Evolutionary conservation across 192 early-diverging fungal species (phyloP).

Genomic region (Backusella mclennaniae): DNA sequence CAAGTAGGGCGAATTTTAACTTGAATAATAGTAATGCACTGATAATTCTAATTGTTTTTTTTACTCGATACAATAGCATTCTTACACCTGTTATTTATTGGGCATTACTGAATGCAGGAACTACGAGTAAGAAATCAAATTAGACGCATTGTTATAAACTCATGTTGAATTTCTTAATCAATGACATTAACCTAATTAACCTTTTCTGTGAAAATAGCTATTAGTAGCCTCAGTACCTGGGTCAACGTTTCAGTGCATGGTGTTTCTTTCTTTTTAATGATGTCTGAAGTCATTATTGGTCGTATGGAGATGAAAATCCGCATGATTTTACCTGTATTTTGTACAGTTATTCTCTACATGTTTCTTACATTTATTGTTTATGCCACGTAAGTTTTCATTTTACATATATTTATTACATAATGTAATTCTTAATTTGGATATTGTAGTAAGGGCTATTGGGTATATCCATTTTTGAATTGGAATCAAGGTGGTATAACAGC

Average conservation of each 20-base stretch:
- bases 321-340: conserved; percentile 15
- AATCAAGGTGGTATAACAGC: conserved; percentile 22
- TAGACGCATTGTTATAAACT: not conserved
- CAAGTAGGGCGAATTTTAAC: conserved; percentile 27
- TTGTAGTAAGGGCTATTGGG: conserved; percentile 29
- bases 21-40: not conserved
- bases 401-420: not conserved
- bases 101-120: conserved; percentile 9
- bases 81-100: conserved; percentile 39
- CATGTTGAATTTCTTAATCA: not conserved
- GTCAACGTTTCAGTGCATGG: conserved; percentile 28
- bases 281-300: conserved; percentile 33
- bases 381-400: conserved; percentile 24
- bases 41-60: not conserved
- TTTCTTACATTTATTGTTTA: conserved; percentile 29
- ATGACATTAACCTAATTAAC: not conserved
- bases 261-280: conserved; percentile 32
- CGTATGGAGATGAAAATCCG: conserved; percentile 22
- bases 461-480: conserved; percentile 38
- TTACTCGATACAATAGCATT: conserved; percentile 11
- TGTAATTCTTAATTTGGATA: not conserved
- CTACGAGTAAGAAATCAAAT: not conserved
- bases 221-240: not conserved
- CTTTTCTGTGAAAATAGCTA: not conserved
- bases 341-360: conserved; percentile 29